Evolutionary conservation across 1,284 basidiomycete genomes (phyloP), one percentile per base, ranked within the genome.

Genomic region (Cryptococcus deneoformans): DNA sequence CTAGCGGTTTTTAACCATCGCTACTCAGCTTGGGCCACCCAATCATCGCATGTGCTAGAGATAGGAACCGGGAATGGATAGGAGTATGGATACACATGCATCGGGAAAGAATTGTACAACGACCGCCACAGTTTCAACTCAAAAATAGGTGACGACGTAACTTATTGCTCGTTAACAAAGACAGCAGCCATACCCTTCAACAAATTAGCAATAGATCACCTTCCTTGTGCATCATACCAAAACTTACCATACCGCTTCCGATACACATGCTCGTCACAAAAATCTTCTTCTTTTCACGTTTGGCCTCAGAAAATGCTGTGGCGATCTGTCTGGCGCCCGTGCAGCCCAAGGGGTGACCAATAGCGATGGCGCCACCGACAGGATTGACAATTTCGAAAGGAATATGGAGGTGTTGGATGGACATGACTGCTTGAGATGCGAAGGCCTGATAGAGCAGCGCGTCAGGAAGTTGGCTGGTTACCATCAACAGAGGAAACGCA

Each of bases 201-300:
- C 12, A 51, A 43, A 29, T 34, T 5, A n/a, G 46, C 29, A 16
- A 34, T 16, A 10, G 16, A 29, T 34, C 29, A 29, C 2, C 2
- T 40, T 37, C 11, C 38, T 43, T 8, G 8, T 56, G 35, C 38
- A 10, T 36, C 35, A 48, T 40, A 46, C 43, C 29, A 7, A n/a
- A 85, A 89, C 89, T 53, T 86, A 75, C 89, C 94, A 96, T 95
- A 42, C 90, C 92, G 38, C 85, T 86, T 20, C 93, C 94, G 70
- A 97, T 90, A 77, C 95, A 97, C 95, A 98, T 98, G 67, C 86
- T 89, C 1, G 92, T 92, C 47, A 91, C 87, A 65, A 95, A 92
- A 54, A 91, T 87, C 84, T 91, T 91, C 64, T 86, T 86, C 52
- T 86, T 82, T 60, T 89, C 82, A 58, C 91, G 82, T 63, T 85